Evolutionary conservation across 2,329 filamentous ascomycete genomes (phyloP).

Genomic region (Massarina eburnea): DNA sequence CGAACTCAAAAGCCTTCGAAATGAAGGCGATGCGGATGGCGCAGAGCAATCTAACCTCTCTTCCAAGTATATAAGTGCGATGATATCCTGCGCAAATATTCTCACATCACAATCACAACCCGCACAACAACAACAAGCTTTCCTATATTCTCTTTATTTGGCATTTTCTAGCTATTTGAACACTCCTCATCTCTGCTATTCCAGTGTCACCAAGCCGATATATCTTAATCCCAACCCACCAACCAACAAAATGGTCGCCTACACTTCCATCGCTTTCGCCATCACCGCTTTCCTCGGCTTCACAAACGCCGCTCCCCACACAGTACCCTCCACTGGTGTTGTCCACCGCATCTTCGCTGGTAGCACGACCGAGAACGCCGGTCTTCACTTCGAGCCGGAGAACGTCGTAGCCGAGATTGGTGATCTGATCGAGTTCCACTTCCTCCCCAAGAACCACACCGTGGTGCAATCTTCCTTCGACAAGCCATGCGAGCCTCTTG

Average conservation of each 20-base stretch:
- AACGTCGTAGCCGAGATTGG: slow-evolving; percentile 35
- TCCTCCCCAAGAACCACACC: slow-evolving; percentile 67
- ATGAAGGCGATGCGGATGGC: slow-evolving; percentile 2
- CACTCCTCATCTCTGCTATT: slow-evolving; percentile 7
- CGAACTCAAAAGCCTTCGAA: slow-evolving; percentile 6
- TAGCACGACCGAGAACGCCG: slow-evolving; percentile 23
- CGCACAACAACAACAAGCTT: slow-evolving; percentile 8
- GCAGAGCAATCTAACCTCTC: background rate
- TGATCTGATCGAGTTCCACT: slow-evolving; percentile 51
- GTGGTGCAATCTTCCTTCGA: slow-evolving; percentile 75
- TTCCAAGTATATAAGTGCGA: slow-evolving; percentile 17
- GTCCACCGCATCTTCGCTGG: slow-evolving; percentile 33
- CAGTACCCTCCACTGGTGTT: slow-evolving; percentile 23
- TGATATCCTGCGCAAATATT: slow-evolving; percentile 6
- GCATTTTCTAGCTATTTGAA: slow-evolving; percentile 13
- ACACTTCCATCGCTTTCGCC: slow-evolving; percentile 21
- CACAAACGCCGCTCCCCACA: slow-evolving; percentile 18
- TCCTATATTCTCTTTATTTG: slow-evolving; percentile 7
- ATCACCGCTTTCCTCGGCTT: slow-evolving; percentile 22
- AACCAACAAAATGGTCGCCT: slow-evolving; percentile 25
- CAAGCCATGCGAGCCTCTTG: slow-evolving; percentile 65
- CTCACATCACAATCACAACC: slow-evolving; percentile 20
- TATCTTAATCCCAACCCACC: slow-evolving; percentile 7
- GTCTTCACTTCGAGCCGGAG: slow-evolving; percentile 37
- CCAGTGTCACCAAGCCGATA: slow-evolving; percentile 2